phyloP scores from a whole-genome alignment of 176 grass and related monocot species.

The Triticum monococcum region DNA sequence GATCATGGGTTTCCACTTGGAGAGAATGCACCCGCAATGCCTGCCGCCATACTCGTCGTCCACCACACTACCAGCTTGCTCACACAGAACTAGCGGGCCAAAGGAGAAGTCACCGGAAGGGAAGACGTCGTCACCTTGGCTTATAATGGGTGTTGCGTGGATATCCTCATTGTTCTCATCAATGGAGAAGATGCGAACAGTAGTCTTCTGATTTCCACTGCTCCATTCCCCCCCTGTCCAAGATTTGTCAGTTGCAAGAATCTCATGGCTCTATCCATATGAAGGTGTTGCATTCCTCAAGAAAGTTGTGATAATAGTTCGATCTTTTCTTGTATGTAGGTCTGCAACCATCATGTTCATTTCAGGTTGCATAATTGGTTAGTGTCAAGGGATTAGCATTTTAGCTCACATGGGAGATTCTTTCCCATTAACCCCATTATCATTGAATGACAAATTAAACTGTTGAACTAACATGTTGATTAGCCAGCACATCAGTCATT shows the following conservation, averaged over 20 bases:
- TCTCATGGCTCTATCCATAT: neutral
- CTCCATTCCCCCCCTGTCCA: neutral
- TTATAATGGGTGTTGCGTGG: conserved; percentile 18
- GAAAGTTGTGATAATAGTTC: neutral
- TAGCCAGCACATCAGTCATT: neutral
- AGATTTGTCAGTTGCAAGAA: neutral
- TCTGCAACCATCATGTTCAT: neutral
- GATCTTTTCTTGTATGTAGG: neutral
- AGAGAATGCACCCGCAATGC: too few species aligned
- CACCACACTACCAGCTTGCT: too few species aligned
- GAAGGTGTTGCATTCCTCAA: neutral
- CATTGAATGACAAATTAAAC: neutral
- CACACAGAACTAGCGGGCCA: too few species aligned
- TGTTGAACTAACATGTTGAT: neutral
- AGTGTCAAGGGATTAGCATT: neutral
- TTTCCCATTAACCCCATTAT: neutral
- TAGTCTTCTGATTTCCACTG: neutral
- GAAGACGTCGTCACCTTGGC: conserved; percentile 17
- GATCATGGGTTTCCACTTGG: too few species aligned
- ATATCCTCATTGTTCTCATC: conserved; percentile 27
- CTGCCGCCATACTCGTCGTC: too few species aligned
- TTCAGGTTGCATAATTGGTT: neutral
- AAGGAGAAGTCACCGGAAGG: too few species aligned
- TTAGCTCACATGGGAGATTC: neutral
- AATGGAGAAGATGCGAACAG: neutral